Percentiles rank a stretch among this genome's conserved stretches.
Evolutionary conservation across 1,139 yeast genomes (phyloP).

Genomic region (Pichia sp.): DNA sequence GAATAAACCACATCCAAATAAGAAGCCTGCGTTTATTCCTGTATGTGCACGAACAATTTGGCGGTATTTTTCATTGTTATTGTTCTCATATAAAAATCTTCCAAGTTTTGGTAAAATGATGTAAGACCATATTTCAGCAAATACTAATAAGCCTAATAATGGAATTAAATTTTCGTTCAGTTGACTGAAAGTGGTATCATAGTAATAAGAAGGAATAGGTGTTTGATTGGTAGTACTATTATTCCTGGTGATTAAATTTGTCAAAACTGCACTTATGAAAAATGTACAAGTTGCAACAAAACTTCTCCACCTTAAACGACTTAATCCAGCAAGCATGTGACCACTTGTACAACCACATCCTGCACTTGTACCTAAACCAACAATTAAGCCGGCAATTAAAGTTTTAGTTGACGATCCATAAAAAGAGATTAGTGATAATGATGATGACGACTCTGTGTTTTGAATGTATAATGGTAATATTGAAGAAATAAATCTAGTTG

Average conservation of each 20-base stretch:
- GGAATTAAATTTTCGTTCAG: slow-evolving; percentile 18
- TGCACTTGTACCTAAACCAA: slow-evolving; percentile 39
- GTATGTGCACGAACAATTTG: slow-evolving; percentile 19
- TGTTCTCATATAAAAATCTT: neutral
- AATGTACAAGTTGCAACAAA: slow-evolving; percentile 38
- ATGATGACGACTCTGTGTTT: slow-evolving; percentile 7
- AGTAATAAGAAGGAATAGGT: slow-evolving; percentile 18
- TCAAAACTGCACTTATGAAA: slow-evolving; percentile 29
- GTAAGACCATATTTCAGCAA: slow-evolving; percentile 22
- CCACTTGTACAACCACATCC: slow-evolving; percentile 49
- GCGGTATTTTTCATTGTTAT: slow-evolving; percentile 1
- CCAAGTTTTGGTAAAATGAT: slow-evolving; percentile 25
- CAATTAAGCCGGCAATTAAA: slow-evolving; percentile 32
- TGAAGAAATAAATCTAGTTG: slow-evolving; percentile 21
- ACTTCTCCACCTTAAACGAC: slow-evolving; percentile 38
- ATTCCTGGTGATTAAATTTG: slow-evolving; percentile 31
- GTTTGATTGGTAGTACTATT: slow-evolving; percentile 28
- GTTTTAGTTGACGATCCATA: slow-evolving; percentile 14
- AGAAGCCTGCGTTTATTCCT: slow-evolving; percentile 33
- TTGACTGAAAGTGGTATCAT: slow-evolving; percentile 16
- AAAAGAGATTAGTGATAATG: slow-evolving; percentile 6
- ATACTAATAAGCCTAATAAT: slow-evolving; percentile 12
- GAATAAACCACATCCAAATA: slow-evolving; percentile 40
- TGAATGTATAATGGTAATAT: slow-evolving; percentile 30
- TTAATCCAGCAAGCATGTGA: slow-evolving; percentile 42